A percentile compares a stretch with the other conserved stretches of the same genome.
These are phyloP conservation scores for Chytridium lagenaria DNA, from an alignment of 371 early-diverging fungal genomes.

Conservation along the genomic window DNA sequence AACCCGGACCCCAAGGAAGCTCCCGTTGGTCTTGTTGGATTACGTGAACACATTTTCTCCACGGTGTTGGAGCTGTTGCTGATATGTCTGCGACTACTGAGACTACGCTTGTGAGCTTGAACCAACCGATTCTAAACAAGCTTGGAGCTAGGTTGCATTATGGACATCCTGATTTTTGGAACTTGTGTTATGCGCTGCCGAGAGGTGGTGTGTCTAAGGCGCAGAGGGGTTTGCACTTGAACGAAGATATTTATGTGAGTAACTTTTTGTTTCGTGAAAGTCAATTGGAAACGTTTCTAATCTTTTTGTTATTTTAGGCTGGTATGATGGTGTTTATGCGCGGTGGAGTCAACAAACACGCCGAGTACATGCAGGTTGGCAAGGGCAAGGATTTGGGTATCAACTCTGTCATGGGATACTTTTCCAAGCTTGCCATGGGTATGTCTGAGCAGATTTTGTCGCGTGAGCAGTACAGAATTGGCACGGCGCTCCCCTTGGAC, in stretches of 20 bases:
- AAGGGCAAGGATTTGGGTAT: slow-evolving; percentile 89
- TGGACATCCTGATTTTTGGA: slow-evolving; percentile 92
- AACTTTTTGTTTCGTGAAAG: neutral
- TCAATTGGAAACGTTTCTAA: neutral
- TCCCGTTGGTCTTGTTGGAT: slow-evolving; percentile 90
- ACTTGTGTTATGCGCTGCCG: slow-evolving; percentile 84
- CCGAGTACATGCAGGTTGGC: slow-evolving; percentile 91
- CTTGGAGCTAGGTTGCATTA: slow-evolving; percentile 74
- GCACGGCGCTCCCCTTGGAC: slow-evolving; percentile 82
- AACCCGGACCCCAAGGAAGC: slow-evolving; percentile 34
- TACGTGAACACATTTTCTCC: slow-evolving; percentile 91
- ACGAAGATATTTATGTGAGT: slow-evolving; percentile 93
- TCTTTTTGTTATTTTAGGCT: neutral
- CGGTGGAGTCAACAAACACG: slow-evolving; percentile 89
- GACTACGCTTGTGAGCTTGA: slow-evolving; percentile 14
- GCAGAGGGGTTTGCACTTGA: slow-evolving; percentile 88
- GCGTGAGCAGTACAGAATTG: slow-evolving; percentile 86
- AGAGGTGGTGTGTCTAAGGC: slow-evolving; percentile 91
- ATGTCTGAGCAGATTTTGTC: slow-evolving; percentile 94
- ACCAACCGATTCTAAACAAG: slow-evolving; percentile 85
- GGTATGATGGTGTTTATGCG: slow-evolving; percentile 80
- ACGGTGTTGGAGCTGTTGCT: slow-evolving; percentile 84
- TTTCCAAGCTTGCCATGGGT: slow-evolving; percentile 59
- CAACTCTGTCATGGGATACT: slow-evolving; percentile 15
- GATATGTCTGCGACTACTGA: slow-evolving; percentile 86